phyloP scores from a whole-genome alignment of 352 stramenopile genomes.

The Pythium biforme region DNA sequence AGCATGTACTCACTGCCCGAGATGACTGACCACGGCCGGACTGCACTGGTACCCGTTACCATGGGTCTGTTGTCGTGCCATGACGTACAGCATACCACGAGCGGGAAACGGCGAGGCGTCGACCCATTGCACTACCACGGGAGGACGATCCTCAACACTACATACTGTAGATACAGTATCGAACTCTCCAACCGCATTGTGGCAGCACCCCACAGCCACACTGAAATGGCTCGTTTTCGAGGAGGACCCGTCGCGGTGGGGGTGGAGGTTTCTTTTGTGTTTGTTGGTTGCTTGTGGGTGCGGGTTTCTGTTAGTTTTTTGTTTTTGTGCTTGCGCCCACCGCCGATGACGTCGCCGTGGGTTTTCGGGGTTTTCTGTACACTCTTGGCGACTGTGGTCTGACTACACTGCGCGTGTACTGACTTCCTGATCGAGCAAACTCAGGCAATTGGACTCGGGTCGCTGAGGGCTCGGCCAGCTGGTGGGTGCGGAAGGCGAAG shows the following conservation, averaged over 20 bases:
- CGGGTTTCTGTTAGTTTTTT: background rate
- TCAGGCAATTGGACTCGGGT: background rate
- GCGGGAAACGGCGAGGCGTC: background rate
- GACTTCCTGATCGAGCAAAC: background rate
- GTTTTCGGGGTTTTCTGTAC: background rate
- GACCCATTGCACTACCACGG: background rate
- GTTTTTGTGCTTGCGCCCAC: background rate
- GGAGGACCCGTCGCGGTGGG: too few relatives aligned
- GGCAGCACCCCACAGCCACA: background rate
- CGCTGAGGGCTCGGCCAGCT: constrained; percentile 6
- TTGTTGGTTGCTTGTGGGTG: background rate
- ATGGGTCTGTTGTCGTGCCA: background rate
- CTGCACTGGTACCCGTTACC: background rate
- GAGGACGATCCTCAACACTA: too few relatives aligned
- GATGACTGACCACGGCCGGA: background rate
- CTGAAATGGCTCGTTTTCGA: background rate
- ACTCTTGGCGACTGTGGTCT: background rate
- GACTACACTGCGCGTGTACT: background rate
- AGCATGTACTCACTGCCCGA: background rate
- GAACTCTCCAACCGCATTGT: too few relatives aligned
- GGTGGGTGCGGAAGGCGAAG: constrained; percentile 19
- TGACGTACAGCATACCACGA: background rate
- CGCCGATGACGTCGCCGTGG: background rate
- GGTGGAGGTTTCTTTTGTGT: background rate
- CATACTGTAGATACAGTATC: too few relatives aligned